phyloP scores from a whole-genome alignment of 768 basidiomycete species.

The Termitomyces eurrhizus region DNA sequence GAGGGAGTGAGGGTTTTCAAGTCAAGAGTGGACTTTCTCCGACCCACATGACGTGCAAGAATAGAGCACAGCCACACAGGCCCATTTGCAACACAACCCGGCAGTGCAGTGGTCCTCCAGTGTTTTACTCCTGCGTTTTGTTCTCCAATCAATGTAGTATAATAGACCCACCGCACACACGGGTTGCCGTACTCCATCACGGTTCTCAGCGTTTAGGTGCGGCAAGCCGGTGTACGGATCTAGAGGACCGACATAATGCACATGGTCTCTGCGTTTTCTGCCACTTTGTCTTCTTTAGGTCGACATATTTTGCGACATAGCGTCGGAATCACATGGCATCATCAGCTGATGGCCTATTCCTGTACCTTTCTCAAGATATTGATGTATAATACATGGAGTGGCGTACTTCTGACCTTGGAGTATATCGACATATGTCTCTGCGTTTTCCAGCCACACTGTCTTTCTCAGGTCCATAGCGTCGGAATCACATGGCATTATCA shows the following conservation, averaged over 20 bases:
- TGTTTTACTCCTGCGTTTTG: constrained; percentile 1
- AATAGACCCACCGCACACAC: background rate
- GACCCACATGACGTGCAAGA: constrained; percentile 18
- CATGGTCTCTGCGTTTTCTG: background rate
- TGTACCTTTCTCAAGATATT: constrained; percentile 1
- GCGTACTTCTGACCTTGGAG: background rate
- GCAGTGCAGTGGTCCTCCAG: background rate
- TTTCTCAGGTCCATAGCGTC: background rate
- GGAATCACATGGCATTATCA: constrained; percentile 12
- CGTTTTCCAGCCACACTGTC: background rate
- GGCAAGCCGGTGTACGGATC: background rate
- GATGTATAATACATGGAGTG: background rate
- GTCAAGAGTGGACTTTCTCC: constrained; percentile 9
- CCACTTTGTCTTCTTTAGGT: background rate
- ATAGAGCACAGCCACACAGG: constrained; percentile 15
- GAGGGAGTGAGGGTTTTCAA: constrained; percentile 2
- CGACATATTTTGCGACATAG: background rate
- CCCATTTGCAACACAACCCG: background rate
- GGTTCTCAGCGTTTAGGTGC: background rate
- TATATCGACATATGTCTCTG: background rate
- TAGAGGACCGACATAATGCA: background rate
- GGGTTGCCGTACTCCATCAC: background rate
- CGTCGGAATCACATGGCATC: constrained; percentile 8
- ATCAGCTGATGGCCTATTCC: constrained; percentile 10
- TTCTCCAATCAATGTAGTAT: background rate